phyloP scores from a whole-genome alignment of 2,329 filamentous ascomycete genomes.

The Nemania abortiva region DNA sequence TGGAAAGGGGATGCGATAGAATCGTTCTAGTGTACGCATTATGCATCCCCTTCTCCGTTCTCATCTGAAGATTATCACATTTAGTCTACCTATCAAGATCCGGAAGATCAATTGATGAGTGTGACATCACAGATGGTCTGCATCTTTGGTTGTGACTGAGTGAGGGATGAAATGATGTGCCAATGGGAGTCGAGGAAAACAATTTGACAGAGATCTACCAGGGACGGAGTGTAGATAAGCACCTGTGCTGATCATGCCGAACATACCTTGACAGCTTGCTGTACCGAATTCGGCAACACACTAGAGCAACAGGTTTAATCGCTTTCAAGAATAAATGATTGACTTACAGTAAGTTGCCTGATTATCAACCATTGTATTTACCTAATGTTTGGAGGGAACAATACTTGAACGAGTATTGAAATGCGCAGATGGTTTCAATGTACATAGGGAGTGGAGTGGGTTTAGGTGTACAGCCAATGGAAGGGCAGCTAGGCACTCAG shows the following conservation, averaged over 20 bases:
- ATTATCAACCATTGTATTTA: too few species aligned
- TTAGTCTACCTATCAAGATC: slow-evolving; percentile 28
- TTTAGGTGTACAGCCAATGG: not conserved
- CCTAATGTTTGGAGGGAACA: too few species aligned
- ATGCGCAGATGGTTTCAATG: too few species aligned
- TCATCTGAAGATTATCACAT: not conserved
- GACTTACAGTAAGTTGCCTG: too few species aligned
- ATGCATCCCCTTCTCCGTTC: slow-evolving; percentile 6
- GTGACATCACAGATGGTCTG: slow-evolving; percentile 28
- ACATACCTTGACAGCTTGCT: too few species aligned
- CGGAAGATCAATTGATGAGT: slow-evolving; percentile 6
- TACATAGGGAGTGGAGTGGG: not conserved
- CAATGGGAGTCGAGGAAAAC: not conserved
- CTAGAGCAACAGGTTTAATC: too few species aligned
- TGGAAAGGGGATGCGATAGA: slow-evolving; percentile 17
- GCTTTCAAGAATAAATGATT: too few species aligned
- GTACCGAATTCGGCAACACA: not conserved
- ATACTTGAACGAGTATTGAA: too few species aligned
- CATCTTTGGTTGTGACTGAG: slow-evolving; percentile 24
- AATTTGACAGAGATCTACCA: not conserved
- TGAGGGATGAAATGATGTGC: not conserved
- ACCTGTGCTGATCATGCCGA: too few species aligned
- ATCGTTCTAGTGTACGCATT: slow-evolving; percentile 23
- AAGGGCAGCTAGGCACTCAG: slow-evolving; percentile 3
- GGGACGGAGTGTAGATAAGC: too few species aligned